phyloP scores from a whole-genome alignment of 2,329 filamentous ascomycete species.

The Teratosphaeria viscida region DNA sequence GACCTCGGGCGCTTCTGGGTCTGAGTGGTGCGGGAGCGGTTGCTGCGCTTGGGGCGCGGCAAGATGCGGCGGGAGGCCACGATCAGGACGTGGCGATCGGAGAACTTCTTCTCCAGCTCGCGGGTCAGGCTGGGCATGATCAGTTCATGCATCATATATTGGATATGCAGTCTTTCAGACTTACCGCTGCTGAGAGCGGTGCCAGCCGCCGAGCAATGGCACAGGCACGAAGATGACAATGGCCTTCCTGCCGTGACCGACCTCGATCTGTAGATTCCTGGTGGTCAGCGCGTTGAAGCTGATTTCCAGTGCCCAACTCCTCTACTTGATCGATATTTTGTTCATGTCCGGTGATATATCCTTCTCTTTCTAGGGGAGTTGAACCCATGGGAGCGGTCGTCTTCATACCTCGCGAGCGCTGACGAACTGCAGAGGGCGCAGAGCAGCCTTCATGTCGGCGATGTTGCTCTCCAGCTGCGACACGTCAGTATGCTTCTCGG shows the following conservation, averaged over 20 bases:
- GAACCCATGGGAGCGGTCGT: slow-evolving; percentile 21
- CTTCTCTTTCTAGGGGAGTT: neutral
- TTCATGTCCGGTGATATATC: neutral
- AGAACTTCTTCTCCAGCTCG: slow-evolving; percentile 99
- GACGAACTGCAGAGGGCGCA: slow-evolving; percentile 97
- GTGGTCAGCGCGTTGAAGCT: slow-evolving; percentile 41
- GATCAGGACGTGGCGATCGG: slow-evolving; percentile 98
- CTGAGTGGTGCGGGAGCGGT: slow-evolving; percentile 88
- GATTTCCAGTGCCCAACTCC: slow-evolving; percentile 45
- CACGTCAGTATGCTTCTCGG: neutral
- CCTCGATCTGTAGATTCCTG: slow-evolving; percentile 77
- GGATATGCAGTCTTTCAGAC: slow-evolving; percentile 25
- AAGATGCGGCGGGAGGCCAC: slow-evolving; percentile 98
- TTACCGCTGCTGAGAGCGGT: slow-evolving; percentile 99
- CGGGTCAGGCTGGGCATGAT: slow-evolving; percentile 67
- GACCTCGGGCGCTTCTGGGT: slow-evolving; percentile 98
- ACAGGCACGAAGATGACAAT: slow-evolving; percentile 99
- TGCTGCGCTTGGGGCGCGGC: slow-evolving; percentile 95
- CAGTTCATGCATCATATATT: slow-evolving; percentile 2
- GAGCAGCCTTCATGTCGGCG: slow-evolving; percentile 88
- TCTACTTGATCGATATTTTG: slow-evolving; percentile 30
- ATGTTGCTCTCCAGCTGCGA: slow-evolving; percentile 89
- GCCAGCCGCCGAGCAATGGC: slow-evolving; percentile 95
- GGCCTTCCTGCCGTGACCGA: slow-evolving; percentile 99
- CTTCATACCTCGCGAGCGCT: slow-evolving; percentile 97